A percentile compares a stretch with the other conserved stretches of the same genome.
Conservation (phyloP, 495 filamentous ascomycete species). For the Acidiella bohemica region DNA sequence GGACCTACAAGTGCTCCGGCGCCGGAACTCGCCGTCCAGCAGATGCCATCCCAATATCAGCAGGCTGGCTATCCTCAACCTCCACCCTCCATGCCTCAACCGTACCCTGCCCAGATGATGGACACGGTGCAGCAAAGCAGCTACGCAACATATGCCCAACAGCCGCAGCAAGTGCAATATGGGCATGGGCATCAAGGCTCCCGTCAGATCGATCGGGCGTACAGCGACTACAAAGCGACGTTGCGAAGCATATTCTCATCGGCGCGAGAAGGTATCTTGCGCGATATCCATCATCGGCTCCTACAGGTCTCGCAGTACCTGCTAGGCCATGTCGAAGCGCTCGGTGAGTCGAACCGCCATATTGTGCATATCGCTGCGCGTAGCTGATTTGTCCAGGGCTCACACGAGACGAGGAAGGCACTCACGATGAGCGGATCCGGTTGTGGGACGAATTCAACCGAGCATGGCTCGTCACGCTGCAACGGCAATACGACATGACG, state of each 20-base stretch:
- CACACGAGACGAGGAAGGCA: conserved; percentile 57
- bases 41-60: conserved; percentile 40
- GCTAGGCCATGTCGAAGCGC: conserved; percentile 59
- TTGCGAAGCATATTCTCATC: conserved; percentile 64
- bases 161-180: conserved; percentile 23
- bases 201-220: conserved; percentile 45
- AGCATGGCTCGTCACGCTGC: conserved; percentile 79
- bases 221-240: conserved; percentile 56
- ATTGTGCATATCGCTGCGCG: conserved; percentile 19
- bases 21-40: conserved; percentile 34
- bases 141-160: conserved; percentile 20
- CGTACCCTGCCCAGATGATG: conserved; percentile 29
- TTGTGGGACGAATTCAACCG: conserved; percentile 93
- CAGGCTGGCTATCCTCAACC: conserved; percentile 41
- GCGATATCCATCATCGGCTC: conserved; percentile 57
- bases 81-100: conserved; percentile 37
- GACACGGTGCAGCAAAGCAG: conserved; percentile 35
- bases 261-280: conserved; percentile 57
- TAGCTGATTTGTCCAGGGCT: conserved; percentile 36
- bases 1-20: conserved; percentile 46
- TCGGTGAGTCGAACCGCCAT: conserved; percentile 58
- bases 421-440: conserved; percentile 57
- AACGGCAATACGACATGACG: conserved; percentile 71
- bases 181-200: conserved; percentile 25
- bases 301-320: conserved; percentile 76